Evolutionary conservation across 2,329 filamentous ascomycete species (phyloP).

Genomic region (Penicillium sp.): DNA sequence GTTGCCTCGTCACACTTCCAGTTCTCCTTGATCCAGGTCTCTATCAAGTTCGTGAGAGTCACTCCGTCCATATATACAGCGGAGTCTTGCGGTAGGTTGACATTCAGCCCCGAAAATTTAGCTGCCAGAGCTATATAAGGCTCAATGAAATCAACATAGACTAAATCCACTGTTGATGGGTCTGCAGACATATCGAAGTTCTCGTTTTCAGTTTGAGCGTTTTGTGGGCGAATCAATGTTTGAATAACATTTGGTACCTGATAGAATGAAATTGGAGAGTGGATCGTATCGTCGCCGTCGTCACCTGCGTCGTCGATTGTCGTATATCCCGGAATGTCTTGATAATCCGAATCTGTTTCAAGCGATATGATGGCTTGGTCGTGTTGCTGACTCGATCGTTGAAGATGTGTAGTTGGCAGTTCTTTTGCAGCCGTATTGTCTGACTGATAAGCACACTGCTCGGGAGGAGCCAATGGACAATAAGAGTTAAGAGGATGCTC

Average conservation of each 20-base stretch:
- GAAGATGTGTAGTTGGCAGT: neutral
- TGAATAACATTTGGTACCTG: slow-evolving; percentile 80
- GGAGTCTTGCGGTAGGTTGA: slow-evolving; percentile 47
- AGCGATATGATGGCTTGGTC: slow-evolving; percentile 30
- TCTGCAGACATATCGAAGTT: slow-evolving; percentile 24
- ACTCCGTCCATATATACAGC: slow-evolving; percentile 50
- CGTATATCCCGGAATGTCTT: slow-evolving; percentile 72
- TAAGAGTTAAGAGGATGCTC: slow-evolving; percentile 17
- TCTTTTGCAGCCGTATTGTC: slow-evolving; percentile 17
- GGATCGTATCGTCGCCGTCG: slow-evolving; percentile 88
- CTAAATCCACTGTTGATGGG: slow-evolving; percentile 74
- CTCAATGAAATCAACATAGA: slow-evolving; percentile 89
- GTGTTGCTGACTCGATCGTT: neutral
- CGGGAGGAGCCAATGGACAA: slow-evolving; percentile 41
- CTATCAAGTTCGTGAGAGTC: slow-evolving; percentile 55
- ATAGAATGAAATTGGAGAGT: slow-evolving; percentile 70
- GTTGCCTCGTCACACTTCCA: slow-evolving; percentile 43
- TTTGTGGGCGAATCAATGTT: slow-evolving; percentile 53
- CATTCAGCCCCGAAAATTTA: slow-evolving; percentile 54
- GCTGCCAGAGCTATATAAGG: slow-evolving; percentile 75
- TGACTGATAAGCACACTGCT: slow-evolving; percentile 34
- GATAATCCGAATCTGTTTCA: slow-evolving; percentile 32
- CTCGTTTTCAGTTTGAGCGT: neutral
- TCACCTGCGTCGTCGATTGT: slow-evolving; percentile 77
- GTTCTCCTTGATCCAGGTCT: slow-evolving; percentile 56